Percentiles rank a stretch among this genome's conserved stretches.
These are phyloP conservation scores for Flaveria trinervia DNA, from an alignment of 129 eudicot genomes.

Conservation along the genomic window DNA sequence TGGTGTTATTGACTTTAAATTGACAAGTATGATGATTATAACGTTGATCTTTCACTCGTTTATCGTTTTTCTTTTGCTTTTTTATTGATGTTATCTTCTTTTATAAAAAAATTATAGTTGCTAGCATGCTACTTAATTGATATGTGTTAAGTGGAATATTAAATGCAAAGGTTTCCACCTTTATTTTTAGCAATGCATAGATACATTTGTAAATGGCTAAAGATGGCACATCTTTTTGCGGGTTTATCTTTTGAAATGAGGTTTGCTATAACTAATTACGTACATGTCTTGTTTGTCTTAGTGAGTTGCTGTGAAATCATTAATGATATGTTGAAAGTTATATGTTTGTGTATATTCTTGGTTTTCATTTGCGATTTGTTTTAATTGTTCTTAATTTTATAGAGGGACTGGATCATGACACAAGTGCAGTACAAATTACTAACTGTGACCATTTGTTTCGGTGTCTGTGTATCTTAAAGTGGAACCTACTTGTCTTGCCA, in stretches of 20 bases:
- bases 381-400: conserved; percentile 26
- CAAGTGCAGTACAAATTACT: conserved; percentile 81
- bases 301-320: conserved; percentile 3
- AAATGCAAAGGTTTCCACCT: too few relatives aligned
- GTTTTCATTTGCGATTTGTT: neutral
- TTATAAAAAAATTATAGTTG: too few relatives aligned
- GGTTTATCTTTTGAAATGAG: conserved; percentile 56
- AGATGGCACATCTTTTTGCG: conserved; percentile 3
- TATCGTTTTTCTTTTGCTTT: too few relatives aligned
- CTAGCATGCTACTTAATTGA: too few relatives aligned
- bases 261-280: conserved; percentile 42
- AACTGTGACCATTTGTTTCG: conserved; percentile 90
- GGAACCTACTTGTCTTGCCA: conserved; percentile 92
- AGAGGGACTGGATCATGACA: conserved; percentile 97
- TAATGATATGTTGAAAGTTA: neutral
- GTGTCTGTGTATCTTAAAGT: conserved; percentile 74
- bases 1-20: too few relatives aligned
- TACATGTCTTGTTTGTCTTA: conserved; percentile 37
- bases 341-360: conserved; percentile 6
- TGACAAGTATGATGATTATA: too few relatives aligned
- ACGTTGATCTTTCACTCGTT: too few relatives aligned
- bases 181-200: too few relatives aligned
- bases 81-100: too few relatives aligned
- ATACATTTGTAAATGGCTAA: neutral
- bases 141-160: too few relatives aligned